Conservation (phyloP, 352 stramenopile species). For the Phytophthora syringae region DNA sequence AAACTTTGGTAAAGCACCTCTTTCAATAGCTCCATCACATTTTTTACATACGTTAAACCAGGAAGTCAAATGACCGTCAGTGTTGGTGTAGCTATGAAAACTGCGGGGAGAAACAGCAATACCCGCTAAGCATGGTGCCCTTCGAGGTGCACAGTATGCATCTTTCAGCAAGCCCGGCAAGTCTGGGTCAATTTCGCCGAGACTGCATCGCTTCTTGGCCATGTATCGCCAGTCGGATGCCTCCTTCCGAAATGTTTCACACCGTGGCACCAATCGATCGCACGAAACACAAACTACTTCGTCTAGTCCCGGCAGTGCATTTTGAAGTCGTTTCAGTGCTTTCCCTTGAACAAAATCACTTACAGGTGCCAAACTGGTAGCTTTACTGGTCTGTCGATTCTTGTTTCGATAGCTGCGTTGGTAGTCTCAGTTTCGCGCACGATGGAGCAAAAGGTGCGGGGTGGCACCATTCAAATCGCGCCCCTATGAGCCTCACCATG, state of each 20-base stretch:
- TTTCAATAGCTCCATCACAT: neutral
- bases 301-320: too few relatives aligned
- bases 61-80: neutral
- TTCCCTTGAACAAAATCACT: too few relatives aligned
- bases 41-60: slow-evolving; percentile 3
- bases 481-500: too few relatives aligned
- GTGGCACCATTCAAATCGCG: too few relatives aligned
- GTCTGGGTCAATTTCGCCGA: neutral
- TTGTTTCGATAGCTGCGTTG: too few relatives aligned
- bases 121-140: neutral
- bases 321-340: too few relatives aligned
- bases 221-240: too few relatives aligned
- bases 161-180: neutral
- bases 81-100: neutral
- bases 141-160: neutral
- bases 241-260: neutral
- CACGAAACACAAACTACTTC: too few relatives aligned
- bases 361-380: too few relatives aligned
- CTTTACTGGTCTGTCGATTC: too few relatives aligned
- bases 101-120: slow-evolving; percentile 17
- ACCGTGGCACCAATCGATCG: neutral
- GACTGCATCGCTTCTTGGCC: neutral
- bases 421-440: too few relatives aligned
- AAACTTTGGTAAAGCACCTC: slow-evolving; percentile 1
- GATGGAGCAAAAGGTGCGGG: too few relatives aligned